These are phyloP conservation scores for Trichodelitschia bisporula DNA, from an alignment of 495 filamentous ascomycete species.

Conservation along the genomic window DNA sequence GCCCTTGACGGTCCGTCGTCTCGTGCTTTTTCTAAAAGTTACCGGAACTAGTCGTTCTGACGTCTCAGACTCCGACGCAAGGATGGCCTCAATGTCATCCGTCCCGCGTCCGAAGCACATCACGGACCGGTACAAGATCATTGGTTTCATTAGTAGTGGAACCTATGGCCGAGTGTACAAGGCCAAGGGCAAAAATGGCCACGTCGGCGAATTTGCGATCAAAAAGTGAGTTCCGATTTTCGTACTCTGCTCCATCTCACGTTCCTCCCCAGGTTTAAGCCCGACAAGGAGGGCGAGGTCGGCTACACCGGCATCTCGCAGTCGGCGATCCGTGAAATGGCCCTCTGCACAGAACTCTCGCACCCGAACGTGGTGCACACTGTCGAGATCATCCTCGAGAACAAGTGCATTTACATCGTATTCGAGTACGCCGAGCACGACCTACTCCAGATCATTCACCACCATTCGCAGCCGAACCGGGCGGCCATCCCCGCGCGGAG, in stretches of 20 bases:
- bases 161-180: constrained; percentile 99
- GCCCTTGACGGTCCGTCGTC: no score
- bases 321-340: constrained; percentile 93
- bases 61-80: no score
- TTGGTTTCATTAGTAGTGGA: constrained; percentile 93
- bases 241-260: constrained; percentile 1
- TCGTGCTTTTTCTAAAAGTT: no score
- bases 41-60: no score
- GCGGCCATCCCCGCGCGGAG: constrained; percentile 70
- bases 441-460: constrained; percentile 91
- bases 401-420: constrained; percentile 99
- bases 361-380: constrained; percentile 80
- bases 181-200: constrained; percentile 55
- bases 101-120: no score
- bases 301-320: constrained; percentile 97
- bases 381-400: constrained; percentile 89
- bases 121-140: constrained; percentile 74
- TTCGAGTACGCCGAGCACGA: constrained; percentile 98
- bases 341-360: constrained; percentile 78
- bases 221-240: constrained; percentile 38
- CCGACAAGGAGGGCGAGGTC: constrained; percentile 92
- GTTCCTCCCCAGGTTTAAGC: constrained; percentile 54
- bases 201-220: constrained; percentile 66
- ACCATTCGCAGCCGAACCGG: constrained; percentile 72
- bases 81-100: no score